Evolutionary conservation across 2,329 filamentous ascomycete genomes (phyloP).

Genomic region (Periconia sp.): DNA sequence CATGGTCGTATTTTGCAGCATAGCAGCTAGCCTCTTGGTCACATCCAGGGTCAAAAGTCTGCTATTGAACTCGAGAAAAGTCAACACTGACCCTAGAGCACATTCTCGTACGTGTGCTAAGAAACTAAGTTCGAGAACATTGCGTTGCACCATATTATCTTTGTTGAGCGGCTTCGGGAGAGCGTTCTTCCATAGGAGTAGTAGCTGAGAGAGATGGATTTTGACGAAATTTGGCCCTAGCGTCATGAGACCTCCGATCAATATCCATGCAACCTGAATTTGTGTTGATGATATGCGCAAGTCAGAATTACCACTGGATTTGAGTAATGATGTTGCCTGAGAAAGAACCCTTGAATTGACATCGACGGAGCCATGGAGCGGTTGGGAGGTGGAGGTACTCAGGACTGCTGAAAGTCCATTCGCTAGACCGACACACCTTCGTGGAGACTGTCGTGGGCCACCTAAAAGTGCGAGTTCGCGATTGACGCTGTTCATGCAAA

Average conservation of each 20-base stretch:
- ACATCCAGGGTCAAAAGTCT: constrained; percentile 91
- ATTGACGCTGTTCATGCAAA: constrained; percentile 94
- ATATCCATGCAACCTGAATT: constrained; percentile 96
- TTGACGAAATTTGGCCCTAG: constrained; percentile 98
- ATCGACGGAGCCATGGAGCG: constrained; percentile 92
- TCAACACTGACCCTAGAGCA: constrained; percentile 86
- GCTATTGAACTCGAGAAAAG: constrained; percentile 92
- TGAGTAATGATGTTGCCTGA: constrained; percentile 89
- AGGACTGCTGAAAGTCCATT: constrained; percentile 90
- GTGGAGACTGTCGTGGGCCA: constrained; percentile 76
- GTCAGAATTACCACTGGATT: constrained; percentile 90
- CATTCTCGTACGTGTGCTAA: constrained; percentile 94
- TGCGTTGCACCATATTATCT: constrained; percentile 84
- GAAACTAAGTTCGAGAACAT: constrained; percentile 87
- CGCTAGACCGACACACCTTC: constrained; percentile 87
- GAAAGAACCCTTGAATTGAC: constrained; percentile 90
- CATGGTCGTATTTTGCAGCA: constrained; percentile 92
- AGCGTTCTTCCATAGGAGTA: constrained; percentile 96
- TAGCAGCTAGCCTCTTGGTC: constrained; percentile 86
- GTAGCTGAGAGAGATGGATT: constrained; percentile 91
- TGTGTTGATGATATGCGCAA: constrained; percentile 90
- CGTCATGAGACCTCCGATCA: constrained; percentile 96
- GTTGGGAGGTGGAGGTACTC: constrained; percentile 85
- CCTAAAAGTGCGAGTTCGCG: constrained; percentile 82
- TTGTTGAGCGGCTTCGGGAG: constrained; percentile 92